A percentile compares a stretch with the other conserved stretches of the same genome.
Evolutionary conservation across 2,329 filamentous ascomycete genomes (phyloP).

Genomic region (Diaporthe ampelina): DNA sequence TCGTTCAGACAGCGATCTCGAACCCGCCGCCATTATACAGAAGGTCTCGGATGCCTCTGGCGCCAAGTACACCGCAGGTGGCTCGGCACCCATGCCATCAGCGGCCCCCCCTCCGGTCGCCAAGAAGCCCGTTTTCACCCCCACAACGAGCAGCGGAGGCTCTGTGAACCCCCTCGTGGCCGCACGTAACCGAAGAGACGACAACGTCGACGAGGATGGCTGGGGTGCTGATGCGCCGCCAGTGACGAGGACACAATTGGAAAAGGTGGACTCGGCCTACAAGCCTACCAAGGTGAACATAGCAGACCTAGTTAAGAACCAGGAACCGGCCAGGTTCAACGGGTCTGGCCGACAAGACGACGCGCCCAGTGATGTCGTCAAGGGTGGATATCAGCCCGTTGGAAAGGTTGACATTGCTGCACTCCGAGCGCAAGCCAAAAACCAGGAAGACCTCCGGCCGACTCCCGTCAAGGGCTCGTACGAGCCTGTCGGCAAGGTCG

Average conservation of each 20-base stretch:
- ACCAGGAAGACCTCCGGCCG: conserved; percentile 82
- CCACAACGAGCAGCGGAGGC: conserved; percentile 61
- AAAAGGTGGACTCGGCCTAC: conserved; percentile 94
- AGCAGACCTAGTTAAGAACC: conserved; percentile 81
- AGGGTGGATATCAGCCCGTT: conserved; percentile 90
- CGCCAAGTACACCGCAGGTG: conserved; percentile 87
- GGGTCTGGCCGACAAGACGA: conserved; percentile 61
- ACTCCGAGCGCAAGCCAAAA: conserved; percentile 81
- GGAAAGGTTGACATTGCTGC: conserved; percentile 98
- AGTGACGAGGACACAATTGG: conserved; percentile 85
- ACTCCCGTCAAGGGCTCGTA: conserved; percentile 92
- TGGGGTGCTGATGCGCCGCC: conserved; percentile 97
- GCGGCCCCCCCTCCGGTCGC: conserved; percentile 78
- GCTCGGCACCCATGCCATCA: conserved; percentile 65
- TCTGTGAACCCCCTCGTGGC: conserved; percentile 78
- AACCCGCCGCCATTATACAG: conserved; percentile 87
- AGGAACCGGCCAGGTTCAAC: conserved; percentile 74
- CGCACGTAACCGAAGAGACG: conserved; percentile 72
- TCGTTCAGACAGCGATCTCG: conserved; percentile 89
- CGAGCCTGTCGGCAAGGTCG: conserved; percentile 95
- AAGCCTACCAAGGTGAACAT: conserved; percentile 97
- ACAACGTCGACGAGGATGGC: conserved; percentile 83
- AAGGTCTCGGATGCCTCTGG: conserved; percentile 96
- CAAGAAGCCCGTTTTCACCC: conserved; percentile 93
- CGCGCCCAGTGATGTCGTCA: conserved; percentile 75